phyloP scores from a whole-genome alignment of 2,329 filamentous ascomycete genomes.

The Xylaria polymorpha region DNA sequence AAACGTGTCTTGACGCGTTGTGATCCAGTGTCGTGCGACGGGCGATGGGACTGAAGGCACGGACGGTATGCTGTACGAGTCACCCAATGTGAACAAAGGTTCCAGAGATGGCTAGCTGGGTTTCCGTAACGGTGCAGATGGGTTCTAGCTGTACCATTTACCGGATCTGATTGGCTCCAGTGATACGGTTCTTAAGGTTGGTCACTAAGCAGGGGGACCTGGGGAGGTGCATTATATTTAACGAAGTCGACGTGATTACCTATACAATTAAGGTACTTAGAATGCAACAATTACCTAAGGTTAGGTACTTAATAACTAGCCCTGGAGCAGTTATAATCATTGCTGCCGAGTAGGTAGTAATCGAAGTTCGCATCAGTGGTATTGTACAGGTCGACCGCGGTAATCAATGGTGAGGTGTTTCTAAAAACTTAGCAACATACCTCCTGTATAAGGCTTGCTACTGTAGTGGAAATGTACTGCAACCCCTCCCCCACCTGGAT shows the following conservation, averaged over 20 bases:
- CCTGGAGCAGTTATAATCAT: no score
- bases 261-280: no score
- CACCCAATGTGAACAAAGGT: background rate
- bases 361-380: background rate
- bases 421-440: background rate
- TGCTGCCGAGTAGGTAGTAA: background rate
- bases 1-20: conserved; percentile 17
- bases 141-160: background rate
- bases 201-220: no score
- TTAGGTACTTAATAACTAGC: background rate
- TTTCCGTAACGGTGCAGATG: background rate
- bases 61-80: background rate
- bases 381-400: background rate
- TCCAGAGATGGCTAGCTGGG: background rate
- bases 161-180: background rate
- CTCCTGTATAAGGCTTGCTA: background rate
- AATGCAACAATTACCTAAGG: no score
- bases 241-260: no score
- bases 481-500: no score
- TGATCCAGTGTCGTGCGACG: background rate
- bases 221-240: background rate
- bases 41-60: background rate
- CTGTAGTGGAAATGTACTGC: background rate
- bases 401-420: background rate
- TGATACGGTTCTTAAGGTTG: background rate